Conservation (phyloP, 768 basidiomycete species). For the Boletus edulis region DNA sequence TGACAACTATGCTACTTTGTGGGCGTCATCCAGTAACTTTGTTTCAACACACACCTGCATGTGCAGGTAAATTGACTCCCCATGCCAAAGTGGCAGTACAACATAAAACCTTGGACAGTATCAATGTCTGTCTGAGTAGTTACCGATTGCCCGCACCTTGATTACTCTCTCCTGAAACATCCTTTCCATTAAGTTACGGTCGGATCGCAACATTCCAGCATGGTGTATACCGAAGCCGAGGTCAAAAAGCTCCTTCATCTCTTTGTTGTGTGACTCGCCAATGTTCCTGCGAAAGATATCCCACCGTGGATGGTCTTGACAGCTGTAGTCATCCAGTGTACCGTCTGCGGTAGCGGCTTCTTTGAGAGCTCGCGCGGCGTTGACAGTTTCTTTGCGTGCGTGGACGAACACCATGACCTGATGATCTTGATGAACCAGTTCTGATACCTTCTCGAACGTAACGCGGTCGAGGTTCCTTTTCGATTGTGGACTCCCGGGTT, state of each 20-base stretch:
- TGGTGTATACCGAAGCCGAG: constrained; percentile 96
- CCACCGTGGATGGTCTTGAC: constrained; percentile 78
- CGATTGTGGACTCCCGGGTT: constrained; percentile 68
- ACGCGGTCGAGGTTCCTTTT: constrained; percentile 85
- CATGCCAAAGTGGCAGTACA: constrained; percentile 98
- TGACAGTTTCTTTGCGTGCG: constrained; percentile 96
- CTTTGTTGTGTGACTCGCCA: constrained; percentile 83
- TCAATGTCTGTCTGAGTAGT: not conserved
- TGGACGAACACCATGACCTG: constrained; percentile 99
- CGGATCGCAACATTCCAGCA: constrained; percentile 94
- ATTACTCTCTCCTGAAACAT: constrained; percentile 90
- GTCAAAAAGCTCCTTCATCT: constrained; percentile 94
- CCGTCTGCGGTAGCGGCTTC: constrained; percentile 77
- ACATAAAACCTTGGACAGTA: constrained; percentile 72
- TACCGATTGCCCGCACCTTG: constrained; percentile 55
- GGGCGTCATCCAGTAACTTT: constrained; percentile 2
- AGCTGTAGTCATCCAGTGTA: constrained; percentile 72
- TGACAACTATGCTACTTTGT: constrained; percentile 58
- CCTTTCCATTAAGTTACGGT: constrained; percentile 92
- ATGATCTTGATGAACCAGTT: constrained; percentile 86
- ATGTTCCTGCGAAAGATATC: constrained; percentile 74
- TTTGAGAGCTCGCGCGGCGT: constrained; percentile 75
- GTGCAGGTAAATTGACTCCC: constrained; percentile 98
- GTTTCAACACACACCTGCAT: constrained; percentile 64
- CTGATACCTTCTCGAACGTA: constrained; percentile 87